Base-by-base conservation (phyloP, 2,329 filamentous ascomycete genomes). In the Calonectria pseudoreteaudii region DNA sequence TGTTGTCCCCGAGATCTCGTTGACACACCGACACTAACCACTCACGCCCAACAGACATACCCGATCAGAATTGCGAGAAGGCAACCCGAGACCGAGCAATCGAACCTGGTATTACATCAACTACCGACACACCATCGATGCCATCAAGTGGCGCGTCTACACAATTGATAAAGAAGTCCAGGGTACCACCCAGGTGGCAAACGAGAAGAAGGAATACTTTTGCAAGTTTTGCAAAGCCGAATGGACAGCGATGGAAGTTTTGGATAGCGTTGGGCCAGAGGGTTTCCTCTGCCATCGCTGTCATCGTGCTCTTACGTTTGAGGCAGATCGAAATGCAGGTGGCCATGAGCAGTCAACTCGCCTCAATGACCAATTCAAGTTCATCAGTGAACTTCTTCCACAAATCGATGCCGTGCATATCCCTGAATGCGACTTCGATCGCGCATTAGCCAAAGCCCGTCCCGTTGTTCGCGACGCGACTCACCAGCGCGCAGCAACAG, bases 101-200 rank as follows among this genome's bases (percentile, higher is more conserved):
- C 92, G 95, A 80, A 98, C 96, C 75, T 99, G 98, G 89, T 99
- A 98, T 87, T 99, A 95, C 85, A 96, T 99, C 83, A 96, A 98
- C 83, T 97, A 97, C 81, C 95, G 97, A 73, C 94, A 95, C 72
- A 95, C 96, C 44, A 95, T 99, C 81, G 97, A 99, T 85, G 95
- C 95, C 64, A 97, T 98, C 86, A 99, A 99, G 85, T 99, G 94
- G 90, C 93, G 95, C 75, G 92, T 98, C 66, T 96, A 96, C 82
- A 93, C 93, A 71, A 92, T 98, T 79, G 95, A 96, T 78, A 96
- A 96, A 83, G 92, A 94, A 69, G 95, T 98, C 73, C 96, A 98
- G 85, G 93, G 93, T 20, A 93, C 95, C 72, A 94, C 94, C 20
- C 92, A 94, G 23, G 93, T 95, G 0, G 93, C 93, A 13, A 91